Evolutionary conservation across 192 early-diverging fungal genomes (phyloP), one percentile per base, ranked within the genome.

Genomic region (Coemansia sp.): DNA sequence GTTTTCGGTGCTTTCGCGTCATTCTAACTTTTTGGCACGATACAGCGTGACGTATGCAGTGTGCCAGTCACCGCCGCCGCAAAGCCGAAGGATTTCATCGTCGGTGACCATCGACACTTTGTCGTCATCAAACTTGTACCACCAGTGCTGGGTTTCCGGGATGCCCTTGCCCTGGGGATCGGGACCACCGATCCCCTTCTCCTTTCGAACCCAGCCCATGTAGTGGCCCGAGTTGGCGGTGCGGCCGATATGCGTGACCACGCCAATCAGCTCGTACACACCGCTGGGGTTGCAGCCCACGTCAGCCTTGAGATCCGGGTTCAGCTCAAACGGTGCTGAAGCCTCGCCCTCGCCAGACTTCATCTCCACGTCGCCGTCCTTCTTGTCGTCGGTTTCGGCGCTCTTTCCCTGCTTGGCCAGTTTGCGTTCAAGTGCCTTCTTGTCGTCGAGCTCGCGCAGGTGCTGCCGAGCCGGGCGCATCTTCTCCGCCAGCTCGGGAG

Each of bases 71-170:
- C 85, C 95, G 26, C 95, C 94, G 17, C 96, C 95, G 54, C 89
- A 87, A 30, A 98, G 79, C 71, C 89, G 92, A 31, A 84, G 64
- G 49, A 99, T 90, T 17, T 99, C 96, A 14, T 90, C 89, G 49
- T 88, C 81, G 8, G 77, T 84, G 25, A 95, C 82, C 29, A 83
- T 79, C 4, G 89, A 88, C 10, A 99, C 96, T 26, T 90, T 84
- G 41, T 99, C 94, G 64, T 99, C 96, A 60, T 99, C 92, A 68
- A 90, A 97, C 60, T 95, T 93, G 78, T 84, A 78, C 88, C 88
- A 90, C 88, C 88, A 90, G 55, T 70, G 62, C 59, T 58, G 59
- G 5, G 66, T 66, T 17, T 70, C 74, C 2, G 68, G 55, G 9
- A 50, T n/a, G 10, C 48, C 50, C 17, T 32, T 51, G n/a, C 44